Conservation (phyloP, 2,329 filamentous ascomycete genomes). For the Dichotomopilus funicola region DNA sequence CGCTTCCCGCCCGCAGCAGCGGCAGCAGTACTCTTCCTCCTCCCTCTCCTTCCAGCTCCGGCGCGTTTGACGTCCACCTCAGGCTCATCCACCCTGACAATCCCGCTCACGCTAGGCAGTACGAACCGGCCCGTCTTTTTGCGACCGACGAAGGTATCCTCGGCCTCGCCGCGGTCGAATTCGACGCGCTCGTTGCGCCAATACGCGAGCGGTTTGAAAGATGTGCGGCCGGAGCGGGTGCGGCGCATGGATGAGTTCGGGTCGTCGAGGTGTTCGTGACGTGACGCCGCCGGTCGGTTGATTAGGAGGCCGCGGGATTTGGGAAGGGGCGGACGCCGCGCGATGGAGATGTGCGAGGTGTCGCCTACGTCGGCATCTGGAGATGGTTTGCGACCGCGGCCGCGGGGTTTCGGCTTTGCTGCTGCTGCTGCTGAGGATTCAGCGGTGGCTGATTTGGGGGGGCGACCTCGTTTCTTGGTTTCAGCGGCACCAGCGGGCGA, state of each 20-base stretch:
- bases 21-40: background rate
- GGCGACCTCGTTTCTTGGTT: constrained; percentile 22
- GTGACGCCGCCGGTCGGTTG: constrained; percentile 29
- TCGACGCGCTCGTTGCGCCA: constrained; percentile 81
- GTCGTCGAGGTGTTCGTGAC: constrained; percentile 31
- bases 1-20: constrained; percentile 2
- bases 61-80: constrained; percentile 32
- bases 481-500: constrained; percentile 8
- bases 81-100: constrained; percentile 66
- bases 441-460: constrained; percentile 1
- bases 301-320: constrained; percentile 50
- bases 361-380: constrained; percentile 35
- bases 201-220: constrained; percentile 70
- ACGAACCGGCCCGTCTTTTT: constrained; percentile 40
- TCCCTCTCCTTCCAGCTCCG: constrained; percentile 22
- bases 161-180: constrained; percentile 54
- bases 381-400: constrained; percentile 35
- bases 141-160: constrained; percentile 40
- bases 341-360: constrained; percentile 40
- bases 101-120: constrained; percentile 66
- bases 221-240: constrained; percentile 71
- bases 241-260: constrained; percentile 43
- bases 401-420: constrained; percentile 12
- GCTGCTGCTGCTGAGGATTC: constrained; percentile 1
- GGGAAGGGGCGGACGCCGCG: constrained; percentile 50